Base-by-base conservation (phyloP, 305 asterid species). In the Fraxinus dipetala region DNA sequence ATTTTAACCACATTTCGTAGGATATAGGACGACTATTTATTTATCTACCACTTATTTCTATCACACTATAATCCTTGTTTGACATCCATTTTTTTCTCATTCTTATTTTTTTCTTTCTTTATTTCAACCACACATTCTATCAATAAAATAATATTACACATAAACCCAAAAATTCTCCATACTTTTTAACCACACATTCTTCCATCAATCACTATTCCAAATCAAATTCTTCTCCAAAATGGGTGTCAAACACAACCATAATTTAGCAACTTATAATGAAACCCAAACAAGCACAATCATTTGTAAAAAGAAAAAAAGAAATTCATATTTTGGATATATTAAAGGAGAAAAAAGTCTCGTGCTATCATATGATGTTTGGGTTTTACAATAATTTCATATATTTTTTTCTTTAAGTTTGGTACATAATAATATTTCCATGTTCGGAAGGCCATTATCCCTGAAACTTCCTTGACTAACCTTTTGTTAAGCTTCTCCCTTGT, bases 401-500 rank as follows among this genome's bases (percentile, higher is more conserved):
- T 36, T 6, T 36, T 79, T 72, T 43, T 51, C 77, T 76, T 70
- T 77, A 31, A 67, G 74, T 4, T 1, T 51, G 36, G 14, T 2
- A 22, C 72, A 20, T 63, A 28, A 6, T 22, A 61, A 61, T 61
- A 18, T 6, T 59, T 11, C 31, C 11, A 13, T 18, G 72, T 63
- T 63, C 16, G 75, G 34, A 72, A 79, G 75, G 77, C 75, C 70
- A 20, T 26, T 67, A 78, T 36, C 79, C 40, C 14, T 56, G 45
- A 48, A 79, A 75, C 80, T 85, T 93, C 97, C 92, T 95, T 94
- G 88, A 93, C 91, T 81, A 77, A 70, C 79, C 77, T 78, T 79
- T 85, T 83, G 78, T 83, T 77, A 86, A 93, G 99, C 98, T 95
- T 88, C 93, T 95, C 63, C 96, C 97, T 22, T 95, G 97, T 89